phyloP scores from a whole-genome alignment of 2,329 filamentous ascomycete genomes.

The Aureobasidium subglaciale region DNA sequence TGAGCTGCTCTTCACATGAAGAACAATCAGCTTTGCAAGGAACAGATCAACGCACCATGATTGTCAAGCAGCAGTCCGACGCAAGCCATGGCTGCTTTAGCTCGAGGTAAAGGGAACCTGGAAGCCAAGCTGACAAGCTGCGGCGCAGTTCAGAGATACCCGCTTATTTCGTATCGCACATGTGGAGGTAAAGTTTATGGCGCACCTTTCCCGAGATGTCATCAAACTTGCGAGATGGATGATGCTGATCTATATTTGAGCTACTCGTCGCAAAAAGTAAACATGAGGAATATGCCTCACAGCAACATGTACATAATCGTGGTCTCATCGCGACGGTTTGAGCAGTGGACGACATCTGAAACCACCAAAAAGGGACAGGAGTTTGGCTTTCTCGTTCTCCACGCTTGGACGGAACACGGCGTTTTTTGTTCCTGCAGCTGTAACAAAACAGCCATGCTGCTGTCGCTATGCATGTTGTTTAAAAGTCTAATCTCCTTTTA shows the following conservation, averaged over 20 bases:
- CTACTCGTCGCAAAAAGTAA: too few species aligned
- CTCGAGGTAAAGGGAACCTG: neutral
- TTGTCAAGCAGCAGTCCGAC: too few species aligned
- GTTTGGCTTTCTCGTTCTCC: neutral
- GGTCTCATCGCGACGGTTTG: too few species aligned
- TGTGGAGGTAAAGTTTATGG: neutral
- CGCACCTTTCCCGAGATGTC: neutral
- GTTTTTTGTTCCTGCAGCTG: neutral
- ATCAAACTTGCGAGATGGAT: neutral
- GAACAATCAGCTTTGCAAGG: too few species aligned
- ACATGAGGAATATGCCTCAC: too few species aligned
- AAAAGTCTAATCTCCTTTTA: neutral
- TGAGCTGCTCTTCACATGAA: too few species aligned
- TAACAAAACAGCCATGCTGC: neutral
- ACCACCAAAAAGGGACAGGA: neutral
- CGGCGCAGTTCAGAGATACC: neutral
- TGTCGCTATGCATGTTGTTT: neutral
- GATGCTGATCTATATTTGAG: neutral
- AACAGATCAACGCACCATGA: too few species aligned
- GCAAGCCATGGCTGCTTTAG: neutral
- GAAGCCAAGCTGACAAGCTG: neutral
- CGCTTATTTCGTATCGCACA: neutral
- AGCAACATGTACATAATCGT: too few species aligned
- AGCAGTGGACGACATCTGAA: too few species aligned
- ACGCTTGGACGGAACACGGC: neutral